Conservation (phyloP, 768 basidiomycete genomes). For the Candolleomyces eurysporus region DNA sequence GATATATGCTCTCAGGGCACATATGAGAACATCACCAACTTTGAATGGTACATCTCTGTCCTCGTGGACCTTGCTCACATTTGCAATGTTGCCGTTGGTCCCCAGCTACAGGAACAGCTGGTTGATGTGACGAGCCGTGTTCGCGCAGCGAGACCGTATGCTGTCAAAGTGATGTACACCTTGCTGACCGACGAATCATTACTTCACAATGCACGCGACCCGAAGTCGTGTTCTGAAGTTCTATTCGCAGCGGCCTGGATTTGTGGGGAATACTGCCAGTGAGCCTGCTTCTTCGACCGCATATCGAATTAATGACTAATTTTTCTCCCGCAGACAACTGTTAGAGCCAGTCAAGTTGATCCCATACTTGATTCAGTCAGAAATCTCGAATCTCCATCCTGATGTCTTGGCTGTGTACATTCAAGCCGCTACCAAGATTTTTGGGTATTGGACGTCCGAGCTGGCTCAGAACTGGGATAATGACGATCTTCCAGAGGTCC, state of each 20-base stretch:
- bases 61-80: slow-evolving; percentile 90
- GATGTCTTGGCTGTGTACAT: slow-evolving; percentile 78
- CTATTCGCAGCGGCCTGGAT: slow-evolving; percentile 97
- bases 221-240: slow-evolving; percentile 78
- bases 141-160: slow-evolving; percentile 67
- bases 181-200: slow-evolving; percentile 78
- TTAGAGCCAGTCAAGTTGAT: slow-evolving; percentile 73
- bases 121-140: slow-evolving; percentile 88
- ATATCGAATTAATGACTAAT: neutral
- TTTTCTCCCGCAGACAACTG: slow-evolving; percentile 54
- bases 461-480: slow-evolving; percentile 76
- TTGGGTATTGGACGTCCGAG: slow-evolving; percentile 80
- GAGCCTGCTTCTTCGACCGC: slow-evolving; percentile 26
- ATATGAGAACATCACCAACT: slow-evolving; percentile 87
- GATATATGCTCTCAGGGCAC: slow-evolving; percentile 80
- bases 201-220: slow-evolving; percentile 61
- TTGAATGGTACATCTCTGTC: slow-evolving; percentile 97
- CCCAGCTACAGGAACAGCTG: slow-evolving; percentile 76
- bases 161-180: slow-evolving; percentile 81
- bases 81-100: slow-evolving; percentile 75
- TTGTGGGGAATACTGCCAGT: slow-evolving; percentile 93
- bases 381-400: slow-evolving; percentile 52
- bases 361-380: slow-evolving; percentile 63
- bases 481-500: slow-evolving; percentile 64
- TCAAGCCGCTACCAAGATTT: slow-evolving; percentile 82